phyloP scores from a whole-genome alignment of 2,329 filamentous ascomycete species.

The Ceratocystis colombiana region DNA sequence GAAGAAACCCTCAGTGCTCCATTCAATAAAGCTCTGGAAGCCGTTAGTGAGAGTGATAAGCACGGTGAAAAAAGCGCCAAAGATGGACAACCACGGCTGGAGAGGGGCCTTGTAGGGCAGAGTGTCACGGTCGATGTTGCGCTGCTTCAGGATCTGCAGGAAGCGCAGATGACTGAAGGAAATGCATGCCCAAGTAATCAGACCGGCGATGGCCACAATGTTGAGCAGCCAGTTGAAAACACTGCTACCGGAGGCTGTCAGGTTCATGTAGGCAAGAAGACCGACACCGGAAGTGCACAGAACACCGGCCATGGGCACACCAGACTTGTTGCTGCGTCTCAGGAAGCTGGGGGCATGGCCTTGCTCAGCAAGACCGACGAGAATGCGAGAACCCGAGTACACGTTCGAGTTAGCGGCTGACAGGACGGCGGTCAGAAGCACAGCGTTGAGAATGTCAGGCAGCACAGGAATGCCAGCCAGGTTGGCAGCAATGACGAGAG shows the following conservation, averaged over 20 bases:
- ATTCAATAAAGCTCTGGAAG: conserved; percentile 57
- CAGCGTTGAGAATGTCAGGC: conserved; percentile 63
- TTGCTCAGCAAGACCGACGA: conserved; percentile 56
- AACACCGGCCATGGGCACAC: conserved; percentile 52
- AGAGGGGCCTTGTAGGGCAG: conserved; percentile 52
- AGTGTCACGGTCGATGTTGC: conserved; percentile 46
- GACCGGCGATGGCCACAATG: conserved; percentile 57
- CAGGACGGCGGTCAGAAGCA: conserved; percentile 66
- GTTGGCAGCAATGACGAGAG: conserved; percentile 51
- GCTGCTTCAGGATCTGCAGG: conserved; percentile 47
- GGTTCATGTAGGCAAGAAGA: conserved; percentile 57
- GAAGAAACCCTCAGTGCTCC: conserved; percentile 52
- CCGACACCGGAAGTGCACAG: conserved; percentile 47
- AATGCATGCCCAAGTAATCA: conserved; percentile 62
- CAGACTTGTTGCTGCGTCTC: conserved; percentile 48
- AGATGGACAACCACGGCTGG: conserved; percentile 55
- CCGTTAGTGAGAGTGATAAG: conserved; percentile 58
- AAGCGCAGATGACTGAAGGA: conserved; percentile 55
- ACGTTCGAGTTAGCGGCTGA: conserved; percentile 70
- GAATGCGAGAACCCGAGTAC: conserved; percentile 59
- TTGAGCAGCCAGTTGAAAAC: conserved; percentile 67
- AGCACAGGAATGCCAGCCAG: conserved; percentile 55
- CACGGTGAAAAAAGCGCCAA: conserved; percentile 55
- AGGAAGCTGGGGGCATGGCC: conserved; percentile 53
- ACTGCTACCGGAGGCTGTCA: conserved; percentile 45